Conservation (phyloP, 2,329 filamentous ascomycete genomes). For the Zopfia rhizophila region DNA sequence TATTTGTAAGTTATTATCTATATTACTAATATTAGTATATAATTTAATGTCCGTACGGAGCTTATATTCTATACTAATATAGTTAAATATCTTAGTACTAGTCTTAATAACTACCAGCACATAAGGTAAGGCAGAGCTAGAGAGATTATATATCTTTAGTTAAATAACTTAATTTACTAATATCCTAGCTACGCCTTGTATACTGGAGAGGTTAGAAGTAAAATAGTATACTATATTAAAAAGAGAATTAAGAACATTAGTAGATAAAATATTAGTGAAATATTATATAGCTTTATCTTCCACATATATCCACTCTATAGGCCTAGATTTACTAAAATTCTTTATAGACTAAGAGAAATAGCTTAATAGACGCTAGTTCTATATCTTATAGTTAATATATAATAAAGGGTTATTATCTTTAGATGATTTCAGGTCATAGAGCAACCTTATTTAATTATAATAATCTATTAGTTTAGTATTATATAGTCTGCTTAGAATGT, state of each 20-base stretch:
- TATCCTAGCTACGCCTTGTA: conserved; percentile 29
- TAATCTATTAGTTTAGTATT: neutral
- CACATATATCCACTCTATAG: conserved; percentile 1
- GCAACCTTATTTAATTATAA: conserved; percentile 16
- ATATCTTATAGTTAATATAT: conserved; percentile 23
- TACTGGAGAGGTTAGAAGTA: conserved; percentile 35
- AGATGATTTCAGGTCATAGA: conserved; percentile 8
- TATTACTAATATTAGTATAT: neutral
- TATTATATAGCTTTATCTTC: neutral
- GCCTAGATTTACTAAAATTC: neutral
- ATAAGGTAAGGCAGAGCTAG: conserved; percentile 22
- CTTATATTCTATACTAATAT: conserved; percentile 13
- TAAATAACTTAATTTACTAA: conserved; percentile 26
- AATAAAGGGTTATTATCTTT: conserved; percentile 14
- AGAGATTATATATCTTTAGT: conserved; percentile 17
- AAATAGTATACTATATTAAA: conserved; percentile 39
- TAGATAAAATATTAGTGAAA: conserved; percentile 23
- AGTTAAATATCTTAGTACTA: conserved; percentile 26
- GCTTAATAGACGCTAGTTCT: neutral
- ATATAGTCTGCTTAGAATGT: neutral
- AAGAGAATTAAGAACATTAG: conserved; percentile 27
- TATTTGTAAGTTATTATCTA: conserved; percentile 7
- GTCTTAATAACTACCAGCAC: conserved; percentile 38
- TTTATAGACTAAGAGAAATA: neutral
- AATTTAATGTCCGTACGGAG: conserved; percentile 18